A percentile compares a stretch with the other conserved stretches of the same genome.
Conservation (phyloP, 768 basidiomycete genomes). For the Pisolithus orientalis region DNA sequence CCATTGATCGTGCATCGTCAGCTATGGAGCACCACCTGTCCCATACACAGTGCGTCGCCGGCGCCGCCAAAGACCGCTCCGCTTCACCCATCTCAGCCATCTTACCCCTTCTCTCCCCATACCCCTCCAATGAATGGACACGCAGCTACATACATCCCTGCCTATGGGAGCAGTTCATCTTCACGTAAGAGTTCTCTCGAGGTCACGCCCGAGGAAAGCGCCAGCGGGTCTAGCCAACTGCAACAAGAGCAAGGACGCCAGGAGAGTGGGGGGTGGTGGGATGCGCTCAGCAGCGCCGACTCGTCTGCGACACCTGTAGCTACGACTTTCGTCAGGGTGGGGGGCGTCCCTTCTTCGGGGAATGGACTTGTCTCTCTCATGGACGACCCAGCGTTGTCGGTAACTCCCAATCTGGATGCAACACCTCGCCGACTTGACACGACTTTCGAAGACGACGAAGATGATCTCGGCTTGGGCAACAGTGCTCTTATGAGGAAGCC, state of each 20-base stretch:
- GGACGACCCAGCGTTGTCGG: conserved; percentile 50
- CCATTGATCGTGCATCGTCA: conserved; percentile 68
- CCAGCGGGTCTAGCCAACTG: conserved; percentile 10
- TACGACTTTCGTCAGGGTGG: conserved; percentile 54
- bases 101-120: conserved; percentile 24
- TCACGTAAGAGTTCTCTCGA: conserved; percentile 26
- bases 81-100: conserved; percentile 39
- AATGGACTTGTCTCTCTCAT: conserved; percentile 80
- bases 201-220: conserved; percentile 22
- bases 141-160: conserved; percentile 31
- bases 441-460: conserved; percentile 51
- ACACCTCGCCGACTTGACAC: conserved; percentile 8
- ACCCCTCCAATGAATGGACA: conserved; percentile 16
- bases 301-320: conserved; percentile 60
- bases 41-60: conserved; percentile 45
- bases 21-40: conserved; percentile 68
- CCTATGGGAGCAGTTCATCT: conserved; percentile 27
- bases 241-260: conserved; percentile 29
- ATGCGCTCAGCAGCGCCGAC: conserved; percentile 35
- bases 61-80: conserved; percentile 48
- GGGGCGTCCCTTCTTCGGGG: conserved; percentile 35
- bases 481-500: conserved; percentile 35
- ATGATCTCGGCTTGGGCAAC: conserved; percentile 92
- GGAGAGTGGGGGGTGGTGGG: conserved; percentile 58
- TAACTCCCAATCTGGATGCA: conserved; percentile 22